phyloP scores from a whole-genome alignment of 108 stramenopile genomes.

The Pseudonitzschia delicatissima region DNA sequence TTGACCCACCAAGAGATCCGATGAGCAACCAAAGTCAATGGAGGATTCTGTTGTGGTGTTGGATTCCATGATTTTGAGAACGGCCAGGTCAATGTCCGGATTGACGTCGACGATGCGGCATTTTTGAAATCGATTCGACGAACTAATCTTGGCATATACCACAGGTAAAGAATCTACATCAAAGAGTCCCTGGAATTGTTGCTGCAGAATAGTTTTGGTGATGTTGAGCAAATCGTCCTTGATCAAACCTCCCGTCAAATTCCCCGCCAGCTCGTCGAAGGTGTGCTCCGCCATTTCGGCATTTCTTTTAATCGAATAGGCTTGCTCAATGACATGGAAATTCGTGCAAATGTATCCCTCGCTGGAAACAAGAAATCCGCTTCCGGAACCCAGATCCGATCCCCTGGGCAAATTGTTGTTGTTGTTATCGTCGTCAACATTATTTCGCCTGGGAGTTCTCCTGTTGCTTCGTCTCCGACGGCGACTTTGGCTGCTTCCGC shows the following conservation, averaged over 20 bases:
- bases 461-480: neutral
- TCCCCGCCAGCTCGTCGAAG: slow-evolving; percentile 22
- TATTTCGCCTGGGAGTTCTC: no score
- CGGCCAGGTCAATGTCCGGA: slow-evolving; percentile 37
- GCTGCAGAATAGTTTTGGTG: neutral
- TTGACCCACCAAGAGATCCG: slow-evolving; percentile 82
- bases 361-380: slow-evolving; percentile 67
- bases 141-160: slow-evolving; percentile 46
- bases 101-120: slow-evolving; percentile 76
- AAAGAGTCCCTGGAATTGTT: slow-evolving; percentile 1
- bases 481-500: neutral
- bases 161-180: slow-evolving; percentile 14
- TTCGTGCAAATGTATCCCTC: slow-evolving; percentile 92
- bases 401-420: slow-evolving; percentile 23
- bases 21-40: slow-evolving; percentile 53
- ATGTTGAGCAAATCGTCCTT: slow-evolving; percentile 14
- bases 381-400: slow-evolving; percentile 56
- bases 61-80: neutral
- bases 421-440: slow-evolving; percentile 16
- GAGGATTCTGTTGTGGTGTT: neutral
- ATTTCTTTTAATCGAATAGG: slow-evolving; percentile 39
- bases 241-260: slow-evolving; percentile 22
- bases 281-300: slow-evolving; percentile 1
- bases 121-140: slow-evolving; percentile 32
- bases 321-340: slow-evolving; percentile 82